Conservation (phyloP, 2,329 filamentous ascomycete genomes). For the Zalaria obscura region DNA sequence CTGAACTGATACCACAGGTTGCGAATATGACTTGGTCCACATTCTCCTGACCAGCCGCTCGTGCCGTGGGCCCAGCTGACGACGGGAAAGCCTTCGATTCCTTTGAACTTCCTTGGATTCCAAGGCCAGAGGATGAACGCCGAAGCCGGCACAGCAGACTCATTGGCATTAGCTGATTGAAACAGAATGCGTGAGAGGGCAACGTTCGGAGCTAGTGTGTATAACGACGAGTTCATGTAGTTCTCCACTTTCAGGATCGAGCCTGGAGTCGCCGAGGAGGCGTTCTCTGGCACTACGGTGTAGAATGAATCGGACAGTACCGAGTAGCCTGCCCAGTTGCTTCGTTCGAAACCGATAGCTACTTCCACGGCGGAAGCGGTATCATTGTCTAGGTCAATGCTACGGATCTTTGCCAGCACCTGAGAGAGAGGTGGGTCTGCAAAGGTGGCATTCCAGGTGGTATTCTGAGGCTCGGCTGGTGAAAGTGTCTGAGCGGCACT, state of each 20-base stretch:
- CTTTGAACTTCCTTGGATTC: slow-evolving; percentile 10
- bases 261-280: slow-evolving; percentile 15
- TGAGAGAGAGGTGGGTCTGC: slow-evolving; percentile 1
- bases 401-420: slow-evolving; percentile 8
- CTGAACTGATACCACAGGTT: slow-evolving; percentile 14
- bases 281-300: slow-evolving; percentile 8
- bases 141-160: slow-evolving; percentile 31
- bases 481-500: no score
- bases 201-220: slow-evolving; percentile 26
- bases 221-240: slow-evolving; percentile 23
- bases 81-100: slow-evolving; percentile 8
- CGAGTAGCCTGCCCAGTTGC: slow-evolving; percentile 13
- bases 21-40: slow-evolving; percentile 13
- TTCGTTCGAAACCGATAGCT: slow-evolving; percentile 14
- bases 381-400: slow-evolving; percentile 7
- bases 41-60: slow-evolving; percentile 9
- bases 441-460: slow-evolving; percentile 13
- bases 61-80: slow-evolving; percentile 11
- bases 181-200: slow-evolving; percentile 37
- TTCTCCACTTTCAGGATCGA: slow-evolving; percentile 26
- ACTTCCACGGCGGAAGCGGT: slow-evolving; percentile 11
- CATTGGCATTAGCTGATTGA: slow-evolving; percentile 30
- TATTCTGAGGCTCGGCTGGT: slow-evolving; percentile 6
- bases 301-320: slow-evolving; percentile 27
- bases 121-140: slow-evolving; percentile 39